Evolutionary conservation across 2,329 filamentous ascomycete species (phyloP), one percentile per base, ranked within the genome.

Genomic region (Trichophyton equinum): DNA sequence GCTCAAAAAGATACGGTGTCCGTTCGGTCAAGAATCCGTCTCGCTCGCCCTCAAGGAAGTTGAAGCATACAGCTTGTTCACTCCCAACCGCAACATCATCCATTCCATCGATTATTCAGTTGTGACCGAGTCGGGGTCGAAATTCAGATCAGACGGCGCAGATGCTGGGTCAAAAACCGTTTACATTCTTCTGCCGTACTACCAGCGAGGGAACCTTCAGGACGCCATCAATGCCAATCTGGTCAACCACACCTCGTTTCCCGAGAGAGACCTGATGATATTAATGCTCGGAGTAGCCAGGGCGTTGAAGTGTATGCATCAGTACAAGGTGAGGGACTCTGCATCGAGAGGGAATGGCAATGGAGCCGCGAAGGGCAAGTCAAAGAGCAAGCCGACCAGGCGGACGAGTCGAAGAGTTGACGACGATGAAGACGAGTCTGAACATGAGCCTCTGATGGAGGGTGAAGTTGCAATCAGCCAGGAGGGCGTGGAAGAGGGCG

Each of bases 211-310:
- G 13, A 99, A 99, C 74, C 81, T 99, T 42, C 94, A 99, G 77
- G 94, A 99, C 76, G 87, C 95, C 71, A 97, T 99, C 79, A 99
- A 99, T 74, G 92, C 94, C 65, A 99, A 99, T 75, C 79, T 97
- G 60, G 92, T 99, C 74, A 97, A 97, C 74, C 90, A 95, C 72
- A 89, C 88, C 42, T 82, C 81, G 58, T 97, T 99, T 69, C 91
- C 92, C 0, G 92, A 97, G 77, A 83, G 85, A 71, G 82, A 86
- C 68, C 79, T 99, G 64, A 92, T 97, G 91, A 79, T 86, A 62
- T 75, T 99, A 62, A 96, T 99, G 73, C 77, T 96, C 47, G 94
- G 94, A 15, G 91, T 99, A 1, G 96, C 92, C 73, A 85, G 85
- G 68, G 94, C 90, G 49, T 77, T 99, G 62, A 86, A 87, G 71